Evolutionary conservation across 306 rosid genomes (phyloP), one percentile per base, ranked within the genome.

Genomic region (Citrullus amarus): DNA sequence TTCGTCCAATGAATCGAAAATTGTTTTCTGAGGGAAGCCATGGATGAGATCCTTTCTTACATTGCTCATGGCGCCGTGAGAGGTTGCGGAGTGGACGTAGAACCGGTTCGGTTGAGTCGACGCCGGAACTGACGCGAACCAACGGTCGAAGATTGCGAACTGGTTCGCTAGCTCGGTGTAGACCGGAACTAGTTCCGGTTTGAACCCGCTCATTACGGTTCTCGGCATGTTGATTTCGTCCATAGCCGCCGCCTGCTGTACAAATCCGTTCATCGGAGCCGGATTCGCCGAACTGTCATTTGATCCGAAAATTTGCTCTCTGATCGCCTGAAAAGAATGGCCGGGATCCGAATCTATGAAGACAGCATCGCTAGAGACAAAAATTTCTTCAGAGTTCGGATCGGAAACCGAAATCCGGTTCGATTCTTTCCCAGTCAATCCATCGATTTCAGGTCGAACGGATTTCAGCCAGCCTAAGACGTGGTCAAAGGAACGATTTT

Each of bases 401-500:
- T 85, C 81, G 2, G 83, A 14, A 30, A 67, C 87, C 0, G 44
- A 65, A 62, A 94, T 20, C 25, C 80, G 93, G 87, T 90, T 94
- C 14, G 90, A 89, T 69, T 94, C 97, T 2, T 75, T n/a, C 2
- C 98, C 96, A 9, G 82, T 88, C 10, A 92, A 62, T 0, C 98
- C 97, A 46, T 94, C 96, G 54, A 94, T 92, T 0, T 92, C 94
- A 22, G 96, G 96, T 59, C 96, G 89, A 84, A 85, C 75, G 20
- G 88, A 32, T 60, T 93, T 94, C 56, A 94, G 90, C 97, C 96
- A 92, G 2, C 97, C 98, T 9, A 92, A 81, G 0, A 94, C 78
- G 59, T 94, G 98, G 81, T 94, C 98, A n/a, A 94, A 94, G 76
- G 98, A 94, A 41, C 98, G 98, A 51, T 94, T 94, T 34, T 94